Evolutionary conservation across 805 yeast genomes (phyloP).

Genomic region (Cyberlindnera euphorbiae): DNA sequence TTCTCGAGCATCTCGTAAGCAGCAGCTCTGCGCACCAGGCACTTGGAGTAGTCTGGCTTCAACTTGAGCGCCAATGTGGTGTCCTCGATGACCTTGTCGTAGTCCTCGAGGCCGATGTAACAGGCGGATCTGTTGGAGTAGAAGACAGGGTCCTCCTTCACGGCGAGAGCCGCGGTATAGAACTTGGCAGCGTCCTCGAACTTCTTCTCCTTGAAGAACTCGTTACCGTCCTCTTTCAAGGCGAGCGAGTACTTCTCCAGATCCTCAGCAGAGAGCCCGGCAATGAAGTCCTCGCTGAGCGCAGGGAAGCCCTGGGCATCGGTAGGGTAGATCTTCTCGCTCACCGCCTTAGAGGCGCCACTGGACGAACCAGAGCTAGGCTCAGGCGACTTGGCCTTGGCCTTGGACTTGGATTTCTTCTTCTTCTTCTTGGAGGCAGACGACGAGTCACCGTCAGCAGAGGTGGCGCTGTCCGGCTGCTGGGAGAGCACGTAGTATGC

Average conservation of each 20-base stretch:
- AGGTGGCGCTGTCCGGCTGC: conserved; percentile 24
- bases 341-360: conserved; percentile 8
- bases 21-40: conserved; percentile 87
- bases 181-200: conserved; percentile 72
- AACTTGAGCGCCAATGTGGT: conserved; percentile 80
- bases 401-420: conserved; percentile 28
- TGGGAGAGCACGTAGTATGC: conserved; percentile 48
- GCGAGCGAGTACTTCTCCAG: conserved; percentile 64
- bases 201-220: conserved; percentile 63
- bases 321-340: conserved; percentile 45
- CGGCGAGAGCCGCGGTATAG: conserved; percentile 72
- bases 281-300: conserved; percentile 42
- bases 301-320: conserved; percentile 54
- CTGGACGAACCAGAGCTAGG: conserved; percentile 3
- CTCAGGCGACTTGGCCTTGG: conserved; percentile 10
- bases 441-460: conserved; percentile 9
- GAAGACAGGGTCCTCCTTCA: conserved; percentile 80
- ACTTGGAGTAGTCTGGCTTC: conserved; percentile 88
- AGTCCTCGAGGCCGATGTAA: conserved; percentile 74
- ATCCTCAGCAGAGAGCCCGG: conserved; percentile 42
- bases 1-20: conserved; percentile 81
- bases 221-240: conserved; percentile 88
- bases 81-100: conserved; percentile 82
- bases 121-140: conserved; percentile 97
- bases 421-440: conserved; percentile 35